Evolutionary conservation across 2,329 filamentous ascomycete species (phyloP), one percentile per base, ranked within the genome.

Genomic region (Bipolaris zeicola): DNA sequence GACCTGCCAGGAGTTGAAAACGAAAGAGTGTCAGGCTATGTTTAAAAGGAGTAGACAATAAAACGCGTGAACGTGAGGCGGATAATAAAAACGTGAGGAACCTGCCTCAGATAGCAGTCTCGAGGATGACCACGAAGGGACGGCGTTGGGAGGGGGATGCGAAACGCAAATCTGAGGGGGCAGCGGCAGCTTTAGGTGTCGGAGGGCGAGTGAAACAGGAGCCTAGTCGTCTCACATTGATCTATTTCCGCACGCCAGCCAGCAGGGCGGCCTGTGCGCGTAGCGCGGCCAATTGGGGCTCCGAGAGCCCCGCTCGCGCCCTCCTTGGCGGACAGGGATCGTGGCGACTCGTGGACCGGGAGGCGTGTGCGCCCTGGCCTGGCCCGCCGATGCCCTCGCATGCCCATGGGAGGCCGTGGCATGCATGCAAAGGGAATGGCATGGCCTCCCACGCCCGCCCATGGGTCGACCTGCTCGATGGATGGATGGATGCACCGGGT

Each of bases 181-280:
- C 69, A 71, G 66, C 63, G 67, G 71, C 68, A 67, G 65, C 69
- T 75, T 76, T 72, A 76, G 72, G 72, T 75, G 72, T 74, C 68
- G 65, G 72, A 75, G 70, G 63, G 63, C 63, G 68, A 65, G 65
- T 76, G 73, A 75, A 75, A 76, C 73, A 74, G 73, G 72, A 73
- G 69, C 42, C 64, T 73, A 68, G 72, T 63, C 58, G 72, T 75
- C 72, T 75, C 68, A 69, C 70, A 69, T 67, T 65, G 60, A 64
- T 70, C 71, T 73, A 74, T 73, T 73, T 66, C 62, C 58, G 62
- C 62, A 58, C 58, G 57, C 66, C 65, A 65, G 64, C 66, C 64
- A 68, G 66, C 63, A 55, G 54, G 55, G 53, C 57, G 65, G 65
- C 61, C 55, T 43, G 68, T 61, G 66, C 63, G 61, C 58, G 58